Evolutionary conservation across 2,329 filamentous ascomycete species (phyloP), one percentile per base, ranked within the genome.

Genomic region (Penicillium sp.): DNA sequence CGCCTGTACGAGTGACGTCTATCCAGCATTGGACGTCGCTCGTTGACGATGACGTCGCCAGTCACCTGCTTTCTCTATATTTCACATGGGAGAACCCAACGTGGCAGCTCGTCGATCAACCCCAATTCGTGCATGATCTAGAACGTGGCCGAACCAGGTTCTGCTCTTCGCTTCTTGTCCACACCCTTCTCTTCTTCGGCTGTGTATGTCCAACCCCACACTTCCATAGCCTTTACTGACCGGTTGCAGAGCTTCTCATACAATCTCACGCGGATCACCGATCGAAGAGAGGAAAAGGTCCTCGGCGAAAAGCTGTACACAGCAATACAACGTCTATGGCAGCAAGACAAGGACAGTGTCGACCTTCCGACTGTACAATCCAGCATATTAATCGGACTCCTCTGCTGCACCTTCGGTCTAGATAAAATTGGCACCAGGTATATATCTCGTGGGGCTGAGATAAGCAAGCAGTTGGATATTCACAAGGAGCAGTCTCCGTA

Each of bases 1-100:
- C 68, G 8, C 41, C 57, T 8, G 44, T 71, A 7, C 62, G 60
- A 31, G 57, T 62, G 13, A 69, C 50, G 6, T 63, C 56, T 7
- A 66, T 69, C n/a, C 56, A 67, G 9, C 44, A 57, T 23, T 71
- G 69, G 69, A 69, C 67, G 8, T 59, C 53, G 7, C 62, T 70
- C 3, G 64, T 66, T 3, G 63, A 68, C 21, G 64, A 67, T 47
- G 67, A 69, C 44, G 63, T 63, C 4, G 69, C 69, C 1, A 70
- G 69, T 13, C 69, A 71, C 29, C 56, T 71, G 9, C 50, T 71
- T 6, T 70, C 68, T 3, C 62, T 70, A 11, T 71, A 69, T 51
- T 71, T 71, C 44, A 63, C 64, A 15, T 71, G 69, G 69, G 69
- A 71, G 53, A 71, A 71, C 17, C 66, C 69, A 6, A 68, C 64